Evolutionary conservation across 768 basidiomycete species (phyloP), one percentile per base, ranked within the genome.

Genomic region (Lactarius sanguifluus): DNA sequence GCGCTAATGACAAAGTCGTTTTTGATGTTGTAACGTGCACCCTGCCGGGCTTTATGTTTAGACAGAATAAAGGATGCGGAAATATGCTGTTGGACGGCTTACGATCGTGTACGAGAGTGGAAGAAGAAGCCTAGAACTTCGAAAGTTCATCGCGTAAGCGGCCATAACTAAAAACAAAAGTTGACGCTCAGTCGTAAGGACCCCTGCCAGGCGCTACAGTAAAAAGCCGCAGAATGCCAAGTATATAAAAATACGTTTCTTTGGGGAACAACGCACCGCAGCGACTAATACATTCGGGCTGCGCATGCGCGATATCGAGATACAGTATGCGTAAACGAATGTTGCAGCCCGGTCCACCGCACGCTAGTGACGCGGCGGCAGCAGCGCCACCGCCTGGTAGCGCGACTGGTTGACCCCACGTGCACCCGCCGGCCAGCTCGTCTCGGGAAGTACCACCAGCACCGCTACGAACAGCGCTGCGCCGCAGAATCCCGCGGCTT

Each of bases 51-150:
- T 57, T 55, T 61, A n/a, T 57, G 15, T 41, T 41, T 40, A 32
- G 23, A 12, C 60, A 30, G 36, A 4, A 41, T 5, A 57, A 50
- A 62, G 50, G 20, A 13, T 41, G 40, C 5, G 25, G 52, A 8
- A 28, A 30, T 3, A 23, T n/a, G 15, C 7, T 30, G 40, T 54
- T 10, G 54, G 40, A 9, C 13, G 18, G 75, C 85, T 68, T 67
- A 90, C 89, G 34, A 91, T 79, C 0, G 88, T 90, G 67, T 85
- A 88, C 0, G 87, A 81, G 7, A 91, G 75, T 0, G 90, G 89
- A 15, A 87, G 73, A 58, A 89, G 72, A 2, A 90, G 71, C 69
- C 81, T 78, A 32, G 18, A 43, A 23, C 60, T 59, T 34, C n/a
- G 3, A 25, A 56, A 41, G 23, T 5, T n/a, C 64, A 23, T 32